Conservation (phyloP, 768 basidiomycete genomes). For the Hygrophorus pudorinus region DNA sequence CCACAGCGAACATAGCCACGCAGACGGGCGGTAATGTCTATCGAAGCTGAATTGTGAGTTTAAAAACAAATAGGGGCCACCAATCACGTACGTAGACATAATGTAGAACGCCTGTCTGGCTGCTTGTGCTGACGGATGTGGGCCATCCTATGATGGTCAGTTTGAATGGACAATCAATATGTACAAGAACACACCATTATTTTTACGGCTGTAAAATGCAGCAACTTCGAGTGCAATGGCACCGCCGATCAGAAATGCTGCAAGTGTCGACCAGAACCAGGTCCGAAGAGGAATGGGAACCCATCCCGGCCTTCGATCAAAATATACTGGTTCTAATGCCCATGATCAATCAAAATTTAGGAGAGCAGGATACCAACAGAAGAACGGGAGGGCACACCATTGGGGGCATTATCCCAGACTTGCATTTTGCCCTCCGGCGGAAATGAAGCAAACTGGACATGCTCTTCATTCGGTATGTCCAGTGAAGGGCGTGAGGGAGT, state of each 20-base stretch:
- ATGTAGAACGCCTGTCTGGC: conserved; percentile 31
- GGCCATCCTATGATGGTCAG: conserved; percentile 30
- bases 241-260: conserved; percentile 24
- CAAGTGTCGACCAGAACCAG: conserved; percentile 38
- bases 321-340: too few relatives aligned
- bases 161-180: not conserved
- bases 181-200: conserved; percentile 25
- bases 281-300: conserved; percentile 33
- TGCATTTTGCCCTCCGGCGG: too few relatives aligned
- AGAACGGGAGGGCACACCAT: not conserved
- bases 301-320: conserved; percentile 16
- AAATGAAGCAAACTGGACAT: too few relatives aligned
- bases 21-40: conserved; percentile 46
- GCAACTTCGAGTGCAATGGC: conserved; percentile 39
- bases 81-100: conserved; percentile 39
- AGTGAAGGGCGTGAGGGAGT: too few relatives aligned
- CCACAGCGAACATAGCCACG: conserved; percentile 37
- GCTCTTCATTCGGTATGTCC: too few relatives aligned
- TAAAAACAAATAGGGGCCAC: not conserved
- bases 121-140: conserved; percentile 22
- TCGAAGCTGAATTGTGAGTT: conserved; percentile 2
- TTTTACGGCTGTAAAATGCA: conserved; percentile 34
- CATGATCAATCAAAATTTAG: too few relatives aligned
- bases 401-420: too few relatives aligned
- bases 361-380: too few relatives aligned